Percentiles rank a stretch among this genome's conserved stretches.
phyloP scores from a whole-genome alignment of 305 asterid genomes.

The Fraxinus platypoda region DNA sequence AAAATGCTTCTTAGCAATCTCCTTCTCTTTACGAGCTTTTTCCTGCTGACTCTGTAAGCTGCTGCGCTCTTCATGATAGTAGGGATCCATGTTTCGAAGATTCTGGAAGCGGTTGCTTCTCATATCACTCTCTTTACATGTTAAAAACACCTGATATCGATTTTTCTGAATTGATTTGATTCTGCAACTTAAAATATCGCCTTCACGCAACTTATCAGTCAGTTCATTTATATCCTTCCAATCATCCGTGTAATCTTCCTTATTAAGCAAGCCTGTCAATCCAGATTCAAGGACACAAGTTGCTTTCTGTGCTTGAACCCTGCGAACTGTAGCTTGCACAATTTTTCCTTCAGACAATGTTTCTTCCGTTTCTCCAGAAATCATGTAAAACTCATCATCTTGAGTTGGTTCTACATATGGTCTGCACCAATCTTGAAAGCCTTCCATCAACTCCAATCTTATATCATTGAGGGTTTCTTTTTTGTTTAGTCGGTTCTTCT shows the following conservation, averaged over 20 bases:
- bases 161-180: slow-evolving; percentile 83
- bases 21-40: slow-evolving; percentile 76
- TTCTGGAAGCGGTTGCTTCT: slow-evolving; percentile 56
- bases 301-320: slow-evolving; percentile 80
- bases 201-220: slow-evolving; percentile 74
- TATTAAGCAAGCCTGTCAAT: slow-evolving; percentile 71
- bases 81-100: slow-evolving; percentile 60
- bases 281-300: slow-evolving; percentile 84
- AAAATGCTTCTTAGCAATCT: slow-evolving; percentile 81
- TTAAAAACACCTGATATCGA: slow-evolving; percentile 81
- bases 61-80: slow-evolving; percentile 74
- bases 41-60: slow-evolving; percentile 53
- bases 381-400: slow-evolving; percentile 91
- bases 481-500: slow-evolving; percentile 56
- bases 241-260: slow-evolving; percentile 85
- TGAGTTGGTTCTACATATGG: slow-evolving; percentile 65
- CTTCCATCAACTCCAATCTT: slow-evolving; percentile 87
- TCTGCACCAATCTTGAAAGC: slow-evolving; percentile 90
- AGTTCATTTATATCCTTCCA: slow-evolving; percentile 82
- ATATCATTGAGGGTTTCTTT: slow-evolving; percentile 85
- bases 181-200: slow-evolving; percentile 78
- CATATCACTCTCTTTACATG: slow-evolving; percentile 81
- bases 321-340: slow-evolving; percentile 83
- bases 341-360: slow-evolving; percentile 86
- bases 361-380: slow-evolving; percentile 89